Percentiles rank a stretch among this genome's conserved stretches.
phyloP scores from a whole-genome alignment of 169 alveolate genomes.

The Cryptosporidium muris region DNA sequence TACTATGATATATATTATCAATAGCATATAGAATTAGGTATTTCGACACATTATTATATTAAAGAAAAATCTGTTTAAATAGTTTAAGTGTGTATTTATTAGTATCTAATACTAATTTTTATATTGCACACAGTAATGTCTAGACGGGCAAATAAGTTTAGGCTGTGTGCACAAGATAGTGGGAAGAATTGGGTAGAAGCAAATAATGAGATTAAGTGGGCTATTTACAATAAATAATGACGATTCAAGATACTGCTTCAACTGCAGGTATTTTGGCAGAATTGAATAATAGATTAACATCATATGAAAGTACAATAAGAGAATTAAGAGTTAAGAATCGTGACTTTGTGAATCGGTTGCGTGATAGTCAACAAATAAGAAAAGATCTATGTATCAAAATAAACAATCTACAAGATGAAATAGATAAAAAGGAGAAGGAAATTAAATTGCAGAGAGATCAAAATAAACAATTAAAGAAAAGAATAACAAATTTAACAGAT shows the following conservation, averaged over 20 bases:
- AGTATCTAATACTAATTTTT: not conserved
- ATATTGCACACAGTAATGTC: constrained; percentile 62
- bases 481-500: constrained; percentile 52
- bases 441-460: constrained; percentile 48
- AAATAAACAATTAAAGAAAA: constrained; percentile 59
- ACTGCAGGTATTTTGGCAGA: constrained; percentile 71
- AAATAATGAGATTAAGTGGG: not conserved
- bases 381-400: constrained; percentile 62
- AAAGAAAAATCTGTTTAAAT: not conserved
- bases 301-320: constrained; percentile 68
- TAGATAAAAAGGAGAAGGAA: constrained; percentile 63
- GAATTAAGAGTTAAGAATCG: constrained; percentile 53
- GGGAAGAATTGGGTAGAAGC: not conserved
- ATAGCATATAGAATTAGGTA: no score
- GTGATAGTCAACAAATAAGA: constrained; percentile 68
- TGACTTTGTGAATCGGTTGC: constrained; percentile 46
- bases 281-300: constrained; percentile 60
- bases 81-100: not conserved
- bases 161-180: not conserved
- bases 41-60: no score
- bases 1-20: no score
- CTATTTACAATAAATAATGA: constrained; percentile 5
- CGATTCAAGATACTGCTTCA: constrained; percentile 68
- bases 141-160: not conserved
- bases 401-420: constrained; percentile 51